Conservation (phyloP, 2,329 filamentous ascomycete species). For the Aspergillus texensis region DNA sequence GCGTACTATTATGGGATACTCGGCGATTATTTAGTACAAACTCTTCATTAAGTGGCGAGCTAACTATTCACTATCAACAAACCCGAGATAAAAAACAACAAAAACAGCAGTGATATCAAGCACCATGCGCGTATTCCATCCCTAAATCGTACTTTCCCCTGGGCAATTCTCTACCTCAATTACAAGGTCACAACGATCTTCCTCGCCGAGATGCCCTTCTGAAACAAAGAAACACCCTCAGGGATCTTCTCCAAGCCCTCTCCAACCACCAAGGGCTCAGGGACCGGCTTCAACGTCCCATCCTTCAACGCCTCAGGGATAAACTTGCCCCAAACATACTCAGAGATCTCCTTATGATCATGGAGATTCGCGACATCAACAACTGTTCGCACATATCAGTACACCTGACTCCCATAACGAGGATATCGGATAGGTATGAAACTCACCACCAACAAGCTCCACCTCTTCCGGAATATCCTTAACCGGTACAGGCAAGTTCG, state of each 20-base stretch:
- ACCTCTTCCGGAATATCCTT: neutral
- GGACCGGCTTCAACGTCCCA: constrained; percentile 33
- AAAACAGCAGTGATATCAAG: neutral
- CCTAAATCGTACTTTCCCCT: neutral
- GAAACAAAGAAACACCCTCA: constrained; percentile 39
- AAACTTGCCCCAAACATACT: constrained; percentile 32
- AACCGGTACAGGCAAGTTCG: neutral
- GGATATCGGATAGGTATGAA: neutral
- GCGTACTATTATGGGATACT: too few species aligned
- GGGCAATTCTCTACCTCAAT: neutral
- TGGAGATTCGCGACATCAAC: constrained; percentile 4
- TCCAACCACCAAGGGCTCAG: constrained; percentile 41
- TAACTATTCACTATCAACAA: neutral
- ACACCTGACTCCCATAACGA: neutral
- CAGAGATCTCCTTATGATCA: constrained; percentile 21
- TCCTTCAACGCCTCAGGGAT: constrained; percentile 30
- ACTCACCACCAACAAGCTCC: constrained; percentile 2
- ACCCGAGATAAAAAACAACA: neutral
- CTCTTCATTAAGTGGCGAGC: too few species aligned
- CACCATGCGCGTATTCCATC: neutral
- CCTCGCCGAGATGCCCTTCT: constrained; percentile 42
- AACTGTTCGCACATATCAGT: neutral
- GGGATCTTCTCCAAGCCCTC: constrained; percentile 43
- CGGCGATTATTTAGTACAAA: too few species aligned
- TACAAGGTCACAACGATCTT: constrained; percentile 37